Evolutionary conservation across 371 early-diverging fungal species (phyloP).

Genomic region (Actinomortierella wolfii): DNA sequence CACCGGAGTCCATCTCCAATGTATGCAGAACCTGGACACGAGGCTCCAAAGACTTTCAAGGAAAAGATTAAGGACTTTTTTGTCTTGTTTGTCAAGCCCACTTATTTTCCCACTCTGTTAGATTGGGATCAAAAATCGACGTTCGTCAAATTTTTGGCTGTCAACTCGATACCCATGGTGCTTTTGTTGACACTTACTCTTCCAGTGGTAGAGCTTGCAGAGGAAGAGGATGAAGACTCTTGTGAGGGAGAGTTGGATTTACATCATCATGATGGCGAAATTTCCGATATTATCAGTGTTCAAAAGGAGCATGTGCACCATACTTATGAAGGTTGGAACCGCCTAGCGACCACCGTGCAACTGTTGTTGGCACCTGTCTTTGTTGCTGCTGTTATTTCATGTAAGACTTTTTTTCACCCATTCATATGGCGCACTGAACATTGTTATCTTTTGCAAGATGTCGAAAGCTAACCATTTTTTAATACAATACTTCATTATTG

Average conservation of each 20-base stretch:
- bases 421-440: neutral
- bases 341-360: slow-evolving; percentile 34
- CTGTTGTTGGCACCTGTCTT: slow-evolving; percentile 36
- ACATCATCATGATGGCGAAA: slow-evolving; percentile 1
- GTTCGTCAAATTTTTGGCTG: slow-evolving; percentile 55
- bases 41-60: too few species aligned
- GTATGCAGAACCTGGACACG: too few species aligned
- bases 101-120: slow-evolving; percentile 60
- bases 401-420: slow-evolving; percentile 11
- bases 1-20: slow-evolving; percentile 8
- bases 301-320: neutral
- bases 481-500: neutral
- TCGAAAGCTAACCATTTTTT: neutral
- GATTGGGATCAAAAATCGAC: slow-evolving; percentile 57
- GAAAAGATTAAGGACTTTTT: too few species aligned
- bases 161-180: slow-evolving; percentile 59
- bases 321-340: slow-evolving; percentile 34
- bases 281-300: slow-evolving; percentile 3
- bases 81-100: slow-evolving; percentile 7
- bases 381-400: slow-evolving; percentile 34
- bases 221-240: slow-evolving; percentile 20
- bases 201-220: slow-evolving; percentile 59
- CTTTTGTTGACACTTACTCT: slow-evolving; percentile 58
- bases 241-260: slow-evolving; percentile 37
- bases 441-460: neutral